Base-by-base conservation (phyloP, 345 rosid genomes). In the Raphanus raphanistrum region DNA sequence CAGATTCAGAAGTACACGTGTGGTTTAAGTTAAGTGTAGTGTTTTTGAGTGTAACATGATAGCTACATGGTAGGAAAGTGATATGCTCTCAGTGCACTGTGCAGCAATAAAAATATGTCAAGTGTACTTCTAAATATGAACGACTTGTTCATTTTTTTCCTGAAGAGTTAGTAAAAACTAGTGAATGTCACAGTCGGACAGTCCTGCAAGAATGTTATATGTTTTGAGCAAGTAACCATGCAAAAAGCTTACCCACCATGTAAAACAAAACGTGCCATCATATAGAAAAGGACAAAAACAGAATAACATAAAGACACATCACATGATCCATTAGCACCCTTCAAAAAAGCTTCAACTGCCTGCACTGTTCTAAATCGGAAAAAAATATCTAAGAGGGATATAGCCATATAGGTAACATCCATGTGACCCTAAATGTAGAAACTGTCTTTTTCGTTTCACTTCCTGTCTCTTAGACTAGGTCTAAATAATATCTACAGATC, bases 1-100 rank as follows among this genome's bases (percentile, higher is more conserved):
- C 82, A 67, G 65, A 62, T 68, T 79, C 82, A 79, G 71, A 62
- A 68, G 78, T 52, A 79, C 62, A 41, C 41, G 29, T 28, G 28
- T 21, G 81, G 60, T 4, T 60, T 67, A 73, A 65, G 27, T 57
- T 8, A 50, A 50, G 78, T 28, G 16, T 67, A 72, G 75, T 74
- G 70, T 38, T 73, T 55, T 52, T 68, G 70, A 73, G 70, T 45
- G 50, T 63, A 50, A 31, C 16, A 62, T 28, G 41, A 62, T 41
- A 60, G 67, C 35, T 28, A 33, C 35, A 72, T 59, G 61, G 11
- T 60, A 43, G 65, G 59, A 66, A 27, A 58, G 67, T 0, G 63
- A 31, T 63, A 29, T 77, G 60, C 36, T 72, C 52, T 12, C 48
- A 68, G 17, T 15, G 74, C 70, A 62, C 48, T 61, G 17, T 15